phyloP scores from a whole-genome alignment of 2,329 filamentous ascomycete species.

The Microascus cirrosus region DNA sequence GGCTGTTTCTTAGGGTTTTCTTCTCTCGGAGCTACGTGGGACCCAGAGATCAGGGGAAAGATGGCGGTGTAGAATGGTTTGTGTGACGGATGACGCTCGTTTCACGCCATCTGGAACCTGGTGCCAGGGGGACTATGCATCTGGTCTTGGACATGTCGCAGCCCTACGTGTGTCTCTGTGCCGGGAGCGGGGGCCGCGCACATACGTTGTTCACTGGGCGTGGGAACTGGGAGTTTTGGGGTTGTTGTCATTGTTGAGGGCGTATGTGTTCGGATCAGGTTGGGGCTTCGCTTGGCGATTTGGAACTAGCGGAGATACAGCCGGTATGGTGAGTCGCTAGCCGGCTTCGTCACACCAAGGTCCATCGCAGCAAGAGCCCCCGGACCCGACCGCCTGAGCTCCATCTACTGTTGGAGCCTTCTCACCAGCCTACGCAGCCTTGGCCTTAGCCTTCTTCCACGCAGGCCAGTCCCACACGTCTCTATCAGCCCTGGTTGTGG shows the following conservation, averaged over 20 bases:
- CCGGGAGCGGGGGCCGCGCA: neutral
- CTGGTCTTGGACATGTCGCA: neutral
- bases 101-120: neutral
- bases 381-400: neutral
- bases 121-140: neutral
- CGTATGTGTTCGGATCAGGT: neutral
- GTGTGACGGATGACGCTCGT: neutral
- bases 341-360: neutral
- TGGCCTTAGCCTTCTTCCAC: neutral
- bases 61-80: neutral
- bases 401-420: neutral
- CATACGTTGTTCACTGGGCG: neutral
- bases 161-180: neutral
- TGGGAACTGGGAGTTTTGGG: neutral
- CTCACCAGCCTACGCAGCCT: neutral
- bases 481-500: constrained; percentile 34
- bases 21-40: neutral
- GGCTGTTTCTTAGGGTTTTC: neutral
- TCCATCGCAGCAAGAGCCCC: neutral
- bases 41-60: neutral
- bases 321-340: neutral
- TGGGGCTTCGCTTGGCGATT: neutral
- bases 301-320: neutral
- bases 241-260: neutral
- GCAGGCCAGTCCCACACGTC: constrained; percentile 41